These are phyloP conservation scores for Eucalyptus curtisii DNA, from an alignment of 345 rosid species.

Conservation along the genomic window DNA sequence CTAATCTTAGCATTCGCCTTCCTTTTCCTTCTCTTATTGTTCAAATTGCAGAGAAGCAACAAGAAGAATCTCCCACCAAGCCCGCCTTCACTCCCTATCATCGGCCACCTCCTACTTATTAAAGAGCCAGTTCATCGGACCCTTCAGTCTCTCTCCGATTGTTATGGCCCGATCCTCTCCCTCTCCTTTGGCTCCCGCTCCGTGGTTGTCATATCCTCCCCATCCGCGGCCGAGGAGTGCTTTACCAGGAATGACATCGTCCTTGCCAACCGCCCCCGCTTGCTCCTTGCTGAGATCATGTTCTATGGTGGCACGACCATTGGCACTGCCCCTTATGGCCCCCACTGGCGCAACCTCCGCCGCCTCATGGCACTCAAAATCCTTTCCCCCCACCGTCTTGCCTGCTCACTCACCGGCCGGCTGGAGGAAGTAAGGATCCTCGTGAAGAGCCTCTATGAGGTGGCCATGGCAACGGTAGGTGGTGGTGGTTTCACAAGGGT, in stretches of 20 bases:
- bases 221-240: no score
- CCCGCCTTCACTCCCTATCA: conserved; percentile 22
- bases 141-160: neutral
- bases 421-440: neutral
- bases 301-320: conserved; percentile 11
- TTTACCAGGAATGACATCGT: neutral
- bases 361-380: conserved; percentile 11
- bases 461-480: no score
- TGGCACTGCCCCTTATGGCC: conserved; percentile 10
- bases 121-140: conserved; percentile 18
- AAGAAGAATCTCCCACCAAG: conserved; percentile 23
- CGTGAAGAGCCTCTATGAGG: no score
- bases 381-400: conserved; percentile 7
- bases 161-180: no score
- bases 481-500: accelerated
- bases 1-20: neutral
- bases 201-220: no score
- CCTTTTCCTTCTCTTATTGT: neutral
- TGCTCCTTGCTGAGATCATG: conserved; percentile 3
- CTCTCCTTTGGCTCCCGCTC: no score
- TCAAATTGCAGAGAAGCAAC: conserved; percentile 1
- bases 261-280: conserved; percentile 23
- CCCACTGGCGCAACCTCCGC: conserved; percentile 23
- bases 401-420: neutral
- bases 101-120: conserved; percentile 34